A percentile compares a stretch with the other conserved stretches of the same genome.
Evolutionary conservation across 192 early-diverging fungal species (phyloP).

Genomic region (Polychytrium aggregatum): DNA sequence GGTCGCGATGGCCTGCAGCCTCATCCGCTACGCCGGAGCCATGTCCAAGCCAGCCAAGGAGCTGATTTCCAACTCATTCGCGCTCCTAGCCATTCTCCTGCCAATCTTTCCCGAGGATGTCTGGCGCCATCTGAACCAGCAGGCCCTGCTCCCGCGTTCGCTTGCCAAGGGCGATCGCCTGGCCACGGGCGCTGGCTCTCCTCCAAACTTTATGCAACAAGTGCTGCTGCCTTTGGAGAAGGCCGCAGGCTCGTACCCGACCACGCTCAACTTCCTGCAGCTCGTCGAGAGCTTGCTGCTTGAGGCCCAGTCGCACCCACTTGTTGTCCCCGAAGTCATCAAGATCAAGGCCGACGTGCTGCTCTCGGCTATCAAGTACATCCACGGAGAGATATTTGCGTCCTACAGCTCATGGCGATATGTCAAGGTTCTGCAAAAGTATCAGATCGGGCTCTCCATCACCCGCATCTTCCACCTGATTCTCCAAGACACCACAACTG

Average conservation of each 20-base stretch:
- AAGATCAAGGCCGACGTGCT: constrained; percentile 20
- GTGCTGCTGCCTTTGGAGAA: constrained; percentile 27
- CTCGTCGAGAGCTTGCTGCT: constrained; percentile 17
- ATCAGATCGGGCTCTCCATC: constrained; percentile 20
- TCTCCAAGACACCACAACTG: constrained; percentile 21
- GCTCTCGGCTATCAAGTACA: constrained; percentile 20
- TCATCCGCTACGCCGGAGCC: too few relatives aligned
- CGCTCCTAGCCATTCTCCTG: too few relatives aligned
- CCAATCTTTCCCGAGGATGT: too few relatives aligned
- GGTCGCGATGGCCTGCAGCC: too few relatives aligned
- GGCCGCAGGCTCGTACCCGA: constrained; percentile 19
- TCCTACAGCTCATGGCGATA: constrained; percentile 31
- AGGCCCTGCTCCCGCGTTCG: too few relatives aligned
- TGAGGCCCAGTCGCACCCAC: constrained; percentile 15
- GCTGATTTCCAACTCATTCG: too few relatives aligned
- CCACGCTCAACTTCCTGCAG: constrained; percentile 32
- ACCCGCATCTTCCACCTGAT: constrained; percentile 34
- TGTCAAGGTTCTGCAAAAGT: constrained; percentile 19
- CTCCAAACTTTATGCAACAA: constrained; percentile 34
- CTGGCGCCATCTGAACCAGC: too few relatives aligned
- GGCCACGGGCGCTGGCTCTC: too few relatives aligned
- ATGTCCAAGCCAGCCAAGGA: too few relatives aligned
- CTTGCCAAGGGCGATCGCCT: too few relatives aligned
- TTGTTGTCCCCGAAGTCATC: background rate
- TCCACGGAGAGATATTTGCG: constrained; percentile 32